Evolutionary conservation across 352 stramenopile species (phyloP).

Genomic region (Globisporangium middletonii): DNA sequence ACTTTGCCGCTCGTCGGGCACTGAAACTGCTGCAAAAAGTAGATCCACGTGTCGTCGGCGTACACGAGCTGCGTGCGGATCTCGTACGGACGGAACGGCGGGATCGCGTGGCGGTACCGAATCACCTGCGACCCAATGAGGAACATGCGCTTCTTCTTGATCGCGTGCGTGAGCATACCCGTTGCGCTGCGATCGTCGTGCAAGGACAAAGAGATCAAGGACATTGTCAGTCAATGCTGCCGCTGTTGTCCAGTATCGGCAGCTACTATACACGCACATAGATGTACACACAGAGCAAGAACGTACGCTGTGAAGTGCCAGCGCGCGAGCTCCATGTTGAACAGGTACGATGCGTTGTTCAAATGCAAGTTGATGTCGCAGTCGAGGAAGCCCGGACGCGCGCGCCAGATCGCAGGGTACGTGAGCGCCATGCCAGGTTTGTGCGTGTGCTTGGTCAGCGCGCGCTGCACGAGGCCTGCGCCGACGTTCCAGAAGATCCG

Average conservation of each 20-base stretch:
- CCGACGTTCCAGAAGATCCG: conserved; percentile 70
- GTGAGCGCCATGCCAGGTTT: conserved; percentile 49
- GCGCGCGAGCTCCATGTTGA: conserved; percentile 80
- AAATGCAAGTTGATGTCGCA: conserved; percentile 84
- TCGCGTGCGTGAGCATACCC: conserved; percentile 41
- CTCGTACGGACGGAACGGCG: conserved; percentile 52
- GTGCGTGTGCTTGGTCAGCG: conserved; percentile 44
- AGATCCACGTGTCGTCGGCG: conserved; percentile 57
- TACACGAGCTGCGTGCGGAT: conserved; percentile 49
- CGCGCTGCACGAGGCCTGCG: conserved; percentile 42
- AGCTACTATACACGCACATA: too few relatives aligned
- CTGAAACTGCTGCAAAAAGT: conserved; percentile 55
- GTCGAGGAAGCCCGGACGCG: conserved; percentile 59
- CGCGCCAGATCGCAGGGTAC: conserved; percentile 66
- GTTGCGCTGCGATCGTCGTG: conserved; percentile 20
- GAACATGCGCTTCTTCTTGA: conserved; percentile 64
- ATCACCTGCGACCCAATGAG: conserved; percentile 55
- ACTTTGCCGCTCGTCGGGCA: conserved; percentile 41
- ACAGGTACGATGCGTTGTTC: conserved; percentile 83
- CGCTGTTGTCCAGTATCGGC: too few relatives aligned
- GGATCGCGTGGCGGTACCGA: conserved; percentile 54
- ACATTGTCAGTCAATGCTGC: not conserved
- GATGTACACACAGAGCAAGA: not conserved
- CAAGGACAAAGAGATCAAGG: not conserved
- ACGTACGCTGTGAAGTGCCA: conserved; percentile 77